Conservation (phyloP, 768 basidiomycete species). For the Auricularia sp. region DNA sequence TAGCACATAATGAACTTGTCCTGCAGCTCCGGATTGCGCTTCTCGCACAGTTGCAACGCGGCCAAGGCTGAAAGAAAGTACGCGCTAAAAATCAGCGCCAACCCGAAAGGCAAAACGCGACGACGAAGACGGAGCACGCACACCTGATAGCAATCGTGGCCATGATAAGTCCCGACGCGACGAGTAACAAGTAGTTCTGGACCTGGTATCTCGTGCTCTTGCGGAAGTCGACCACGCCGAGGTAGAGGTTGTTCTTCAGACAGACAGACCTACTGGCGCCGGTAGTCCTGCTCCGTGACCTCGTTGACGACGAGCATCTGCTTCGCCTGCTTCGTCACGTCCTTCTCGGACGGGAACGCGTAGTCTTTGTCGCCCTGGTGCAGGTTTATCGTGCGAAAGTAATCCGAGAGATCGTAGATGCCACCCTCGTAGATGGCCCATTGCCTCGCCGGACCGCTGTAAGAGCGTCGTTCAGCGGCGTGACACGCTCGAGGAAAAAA, state of each 20-base stretch:
- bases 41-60: constrained; percentile 75
- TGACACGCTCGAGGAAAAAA: not conserved
- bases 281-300: constrained; percentile 21
- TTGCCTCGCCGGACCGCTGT: constrained; percentile 31
- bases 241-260: constrained; percentile 70
- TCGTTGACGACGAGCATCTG: constrained; percentile 47
- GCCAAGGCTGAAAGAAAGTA: constrained; percentile 86
- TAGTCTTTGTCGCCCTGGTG: constrained; percentile 40
- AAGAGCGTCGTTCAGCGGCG: constrained; percentile 5
- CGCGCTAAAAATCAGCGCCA: too few species aligned
- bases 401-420: constrained; percentile 84
- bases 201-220: constrained; percentile 68
- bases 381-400: constrained; percentile 56
- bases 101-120: too few species aligned
- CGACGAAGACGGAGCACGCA: constrained; percentile 29
- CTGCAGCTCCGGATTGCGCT: constrained; percentile 74
- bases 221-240: constrained; percentile 71
- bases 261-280: constrained; percentile 54
- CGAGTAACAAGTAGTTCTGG: constrained; percentile 74
- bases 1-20: constrained; percentile 94
- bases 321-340: constrained; percentile 62
- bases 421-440: constrained; percentile 74
- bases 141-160: constrained; percentile 76
- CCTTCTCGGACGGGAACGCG: constrained; percentile 63
- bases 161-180: constrained; percentile 65